Evolutionary conservation across 495 filamentous ascomycete genomes (phyloP).

Genomic region (Podospora didyma): DNA sequence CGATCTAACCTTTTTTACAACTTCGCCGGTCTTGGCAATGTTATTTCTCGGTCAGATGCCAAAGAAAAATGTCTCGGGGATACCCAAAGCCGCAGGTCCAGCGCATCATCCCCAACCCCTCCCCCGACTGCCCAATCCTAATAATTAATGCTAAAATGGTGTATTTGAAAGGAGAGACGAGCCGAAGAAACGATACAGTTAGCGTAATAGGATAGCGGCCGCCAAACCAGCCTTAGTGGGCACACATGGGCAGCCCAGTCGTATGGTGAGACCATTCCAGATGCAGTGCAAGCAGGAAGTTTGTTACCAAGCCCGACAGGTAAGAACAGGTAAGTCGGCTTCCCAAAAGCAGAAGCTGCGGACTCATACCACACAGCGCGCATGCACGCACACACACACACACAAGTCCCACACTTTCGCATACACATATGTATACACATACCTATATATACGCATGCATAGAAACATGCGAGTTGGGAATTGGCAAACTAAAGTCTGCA

Average conservation of each 20-base stretch:
- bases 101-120: neutral
- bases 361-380: too few species aligned
- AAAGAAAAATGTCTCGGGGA: neutral
- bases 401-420: too few species aligned
- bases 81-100: neutral
- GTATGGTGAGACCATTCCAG: neutral
- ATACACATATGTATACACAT: too few species aligned
- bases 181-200: neutral
- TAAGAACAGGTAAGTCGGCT: too few species aligned
- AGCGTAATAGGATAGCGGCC: neutral
- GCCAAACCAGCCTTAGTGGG: neutral
- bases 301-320: too few species aligned
- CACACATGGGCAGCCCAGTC: neutral
- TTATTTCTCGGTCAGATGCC: neutral
- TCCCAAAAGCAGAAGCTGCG: too few species aligned
- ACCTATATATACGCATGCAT: too few species aligned
- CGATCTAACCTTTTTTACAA: neutral
- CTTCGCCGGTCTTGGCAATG: neutral
- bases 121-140: neutral
- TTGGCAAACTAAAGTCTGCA: too few species aligned
- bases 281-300: too few species aligned
- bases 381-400: too few species aligned
- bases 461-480: too few species aligned
- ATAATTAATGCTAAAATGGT: neutral
- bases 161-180: too few species aligned